Base-by-base conservation (phyloP, 139 green algal genomes). In the Chlamydomonas incerta region DNA sequence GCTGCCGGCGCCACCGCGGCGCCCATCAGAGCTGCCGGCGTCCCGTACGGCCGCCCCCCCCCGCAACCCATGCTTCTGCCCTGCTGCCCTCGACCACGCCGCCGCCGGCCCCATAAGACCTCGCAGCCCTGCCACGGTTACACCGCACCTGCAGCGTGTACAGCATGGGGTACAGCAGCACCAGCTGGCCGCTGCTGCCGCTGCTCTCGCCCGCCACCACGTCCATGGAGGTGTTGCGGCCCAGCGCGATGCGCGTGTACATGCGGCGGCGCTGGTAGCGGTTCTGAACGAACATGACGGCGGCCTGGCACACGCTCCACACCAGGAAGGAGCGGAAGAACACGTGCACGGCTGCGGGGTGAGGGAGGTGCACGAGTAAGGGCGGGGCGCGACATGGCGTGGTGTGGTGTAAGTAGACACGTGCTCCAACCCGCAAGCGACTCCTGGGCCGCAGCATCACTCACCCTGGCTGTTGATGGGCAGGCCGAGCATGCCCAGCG, bases 171-270 rank as follows among this genome's bases (percentile, higher is more conserved):
- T 98, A 98, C 10, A 99, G 90, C n/a, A 98, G 68, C 79, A 95
- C 80, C 81, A 98, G 91, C 90, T 98, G 96, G 2, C 96, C 96
- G 33, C 87, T 81, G 50, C 83, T 87, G 28, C 93, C 95, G 55
- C 82, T 93, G 76, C 76, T 95, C 87, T 99, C 97, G 3, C 95
- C 95, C 1, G 82, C 89, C 50, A 98, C 95, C 47, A 99, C 96
- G 85, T 98, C 96, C 95, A 98, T 98, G 29, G 93, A 91, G 31
- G 68, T 92, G 75, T 93, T 94, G 85, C 97, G 98, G 79, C 97
- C 97, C 50, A 99, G 90, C 15, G 97, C 97, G 66, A 99, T 98
- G 67, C 96, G 94, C 3, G 95, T 98, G 92, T 99, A 99, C 96
- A 98, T 97, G 58, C 96, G 92, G 52, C 93, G 89, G 52, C 94